phyloP scores from a whole-genome alignment of 495 filamentous ascomycete genomes.

The Paragyromitra xinjiangensis region DNA sequence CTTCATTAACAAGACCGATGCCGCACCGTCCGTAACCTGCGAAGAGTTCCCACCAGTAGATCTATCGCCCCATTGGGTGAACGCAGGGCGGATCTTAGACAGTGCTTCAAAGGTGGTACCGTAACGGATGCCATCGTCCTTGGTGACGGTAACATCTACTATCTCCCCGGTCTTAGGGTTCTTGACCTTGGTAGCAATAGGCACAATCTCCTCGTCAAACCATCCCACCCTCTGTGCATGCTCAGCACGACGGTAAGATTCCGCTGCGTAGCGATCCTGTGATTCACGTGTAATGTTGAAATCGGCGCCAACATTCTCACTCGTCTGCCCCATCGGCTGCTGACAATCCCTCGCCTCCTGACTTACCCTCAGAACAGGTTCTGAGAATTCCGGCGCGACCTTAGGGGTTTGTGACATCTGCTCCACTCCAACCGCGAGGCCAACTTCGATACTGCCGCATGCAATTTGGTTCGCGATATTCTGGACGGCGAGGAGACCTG shows the following conservation, averaged over 20 bases:
- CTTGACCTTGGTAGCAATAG: conserved; percentile 81
- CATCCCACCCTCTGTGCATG: conserved; percentile 88
- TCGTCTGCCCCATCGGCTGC: conserved; percentile 97
- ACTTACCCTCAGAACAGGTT: conserved; percentile 72
- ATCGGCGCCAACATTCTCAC: conserved; percentile 92
- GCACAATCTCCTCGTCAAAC: conserved; percentile 94
- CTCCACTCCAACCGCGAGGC: conserved; percentile 88
- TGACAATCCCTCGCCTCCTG: conserved; percentile 86
- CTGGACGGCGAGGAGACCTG: conserved; percentile 91
- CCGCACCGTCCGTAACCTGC: conserved; percentile 95
- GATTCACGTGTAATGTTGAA: conserved; percentile 81
- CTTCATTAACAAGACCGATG: conserved; percentile 91
- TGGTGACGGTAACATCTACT: conserved; percentile 77
- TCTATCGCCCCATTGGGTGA: conserved; percentile 85
- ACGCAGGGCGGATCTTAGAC: conserved; percentile 87
- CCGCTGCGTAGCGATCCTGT: conserved; percentile 86
- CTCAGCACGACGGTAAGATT: conserved; percentile 87
- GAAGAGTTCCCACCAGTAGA: conserved; percentile 95
- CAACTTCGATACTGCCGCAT: conserved; percentile 81
- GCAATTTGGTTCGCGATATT: conserved; percentile 91
- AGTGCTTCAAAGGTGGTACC: conserved; percentile 87
- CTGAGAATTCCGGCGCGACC: conserved; percentile 76
- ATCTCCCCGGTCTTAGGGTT: conserved; percentile 80
- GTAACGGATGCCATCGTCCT: conserved; percentile 87
- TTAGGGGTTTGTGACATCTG: conserved; percentile 80